Conservation (phyloP, 1,284 basidiomycete species). For the Marasmius oreades region DNA sequence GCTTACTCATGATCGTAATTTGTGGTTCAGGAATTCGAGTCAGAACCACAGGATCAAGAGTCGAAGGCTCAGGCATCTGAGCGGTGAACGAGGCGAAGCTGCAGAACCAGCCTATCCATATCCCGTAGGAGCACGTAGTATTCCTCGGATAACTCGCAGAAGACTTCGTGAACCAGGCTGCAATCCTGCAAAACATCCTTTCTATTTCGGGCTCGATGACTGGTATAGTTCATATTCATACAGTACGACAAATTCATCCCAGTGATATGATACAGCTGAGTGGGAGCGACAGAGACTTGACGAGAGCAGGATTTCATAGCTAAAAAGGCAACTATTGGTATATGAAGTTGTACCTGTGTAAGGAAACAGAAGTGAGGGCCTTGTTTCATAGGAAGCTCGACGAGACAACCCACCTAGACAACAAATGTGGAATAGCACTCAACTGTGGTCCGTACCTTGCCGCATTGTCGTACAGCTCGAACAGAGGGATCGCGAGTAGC, state of each 20-base stretch:
- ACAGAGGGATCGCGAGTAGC: constrained; percentile 90
- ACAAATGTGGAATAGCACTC: constrained; percentile 89
- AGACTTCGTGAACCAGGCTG: too few species aligned
- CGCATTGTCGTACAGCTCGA: constrained; percentile 97
- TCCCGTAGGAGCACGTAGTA: too few species aligned
- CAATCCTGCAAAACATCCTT: too few species aligned
- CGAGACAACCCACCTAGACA: constrained; percentile 68
- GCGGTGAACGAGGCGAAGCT: too few species aligned
- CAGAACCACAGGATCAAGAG: too few species aligned
- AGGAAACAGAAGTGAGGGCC: neutral
- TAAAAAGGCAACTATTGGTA: constrained; percentile 47
- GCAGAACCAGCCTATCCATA: too few species aligned
- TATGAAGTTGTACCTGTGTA: constrained; percentile 61
- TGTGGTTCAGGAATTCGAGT: too few species aligned
- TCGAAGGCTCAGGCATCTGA: too few species aligned
- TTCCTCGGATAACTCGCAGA: too few species aligned
- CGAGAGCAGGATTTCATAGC: neutral
- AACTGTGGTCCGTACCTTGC: constrained; percentile 90
- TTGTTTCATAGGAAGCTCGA: neutral
- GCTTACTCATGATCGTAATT: too few species aligned
- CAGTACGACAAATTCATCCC: neutral
- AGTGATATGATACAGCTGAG: neutral
- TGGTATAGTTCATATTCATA: neutral
- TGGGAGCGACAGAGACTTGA: neutral
- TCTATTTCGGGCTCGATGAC: too few species aligned